Conservation (phyloP, 2,329 filamentous ascomycete species). For the Pestalotiopsis sp. region DNA sequence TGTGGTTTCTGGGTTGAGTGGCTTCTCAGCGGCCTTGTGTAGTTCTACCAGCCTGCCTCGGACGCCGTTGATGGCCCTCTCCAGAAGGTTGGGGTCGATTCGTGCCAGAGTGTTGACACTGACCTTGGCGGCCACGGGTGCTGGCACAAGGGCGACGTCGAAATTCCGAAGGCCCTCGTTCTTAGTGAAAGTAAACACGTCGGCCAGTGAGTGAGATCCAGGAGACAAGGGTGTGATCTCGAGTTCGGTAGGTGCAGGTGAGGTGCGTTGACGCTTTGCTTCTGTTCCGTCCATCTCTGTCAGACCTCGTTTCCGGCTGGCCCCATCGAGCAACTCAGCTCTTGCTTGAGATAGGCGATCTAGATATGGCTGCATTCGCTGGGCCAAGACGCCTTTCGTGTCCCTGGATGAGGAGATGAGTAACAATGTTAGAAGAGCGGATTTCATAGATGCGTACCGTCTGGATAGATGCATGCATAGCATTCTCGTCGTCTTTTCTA, state of each 20-base stretch:
- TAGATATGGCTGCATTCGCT: conserved; percentile 84
- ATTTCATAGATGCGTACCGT: conserved; percentile 51
- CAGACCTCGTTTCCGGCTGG: conserved; percentile 74
- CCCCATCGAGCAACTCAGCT: conserved; percentile 78
- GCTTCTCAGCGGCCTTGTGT: conserved; percentile 43
- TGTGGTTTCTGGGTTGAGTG: conserved; percentile 60
- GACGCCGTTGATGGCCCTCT: conserved; percentile 71
- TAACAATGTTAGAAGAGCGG: not conserved
- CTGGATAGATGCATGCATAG: conserved; percentile 83
- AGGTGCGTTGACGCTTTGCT: conserved; percentile 76
- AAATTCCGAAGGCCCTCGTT: conserved; percentile 77
- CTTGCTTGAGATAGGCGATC: conserved; percentile 80
- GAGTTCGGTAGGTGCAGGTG: conserved; percentile 43
- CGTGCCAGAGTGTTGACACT: conserved; percentile 77
- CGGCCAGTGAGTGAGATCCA: conserved; percentile 77
- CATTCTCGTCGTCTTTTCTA: conserved; percentile 90
- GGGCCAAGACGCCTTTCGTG: conserved; percentile 73
- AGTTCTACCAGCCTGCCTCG: conserved; percentile 51
- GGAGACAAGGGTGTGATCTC: conserved; percentile 72
- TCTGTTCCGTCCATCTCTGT: conserved; percentile 76
- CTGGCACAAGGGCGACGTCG: conserved; percentile 76
- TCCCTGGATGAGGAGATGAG: conserved; percentile 55
- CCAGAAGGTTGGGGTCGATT: conserved; percentile 69
- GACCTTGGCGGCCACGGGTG: conserved; percentile 77
- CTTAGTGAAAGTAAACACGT: conserved; percentile 83